phyloP scores from a whole-genome alignment of 305 asterid genomes.

The Solanum hybrid region DNA sequence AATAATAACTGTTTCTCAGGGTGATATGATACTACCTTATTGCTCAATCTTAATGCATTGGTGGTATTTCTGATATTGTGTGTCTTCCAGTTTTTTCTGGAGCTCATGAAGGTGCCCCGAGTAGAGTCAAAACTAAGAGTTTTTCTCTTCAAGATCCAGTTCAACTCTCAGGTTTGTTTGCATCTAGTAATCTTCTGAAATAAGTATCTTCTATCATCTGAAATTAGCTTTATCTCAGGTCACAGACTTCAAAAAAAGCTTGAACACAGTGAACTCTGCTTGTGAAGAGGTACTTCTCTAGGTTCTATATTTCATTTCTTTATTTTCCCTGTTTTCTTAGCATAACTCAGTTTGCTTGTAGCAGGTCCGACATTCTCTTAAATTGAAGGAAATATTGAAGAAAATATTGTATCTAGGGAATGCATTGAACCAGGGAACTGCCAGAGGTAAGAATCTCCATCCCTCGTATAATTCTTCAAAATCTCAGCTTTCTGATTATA shows the following conservation, averaged over 20 bases:
- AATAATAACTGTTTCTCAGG: not conserved
- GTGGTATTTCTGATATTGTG: not conserved
- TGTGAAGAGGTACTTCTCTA: slow-evolving; percentile 71
- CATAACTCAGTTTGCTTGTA: slow-evolving; percentile 7
- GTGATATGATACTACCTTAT: not conserved
- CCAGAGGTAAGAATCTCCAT: slow-evolving; percentile 52
- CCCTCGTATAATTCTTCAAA: not conserved
- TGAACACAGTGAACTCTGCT: slow-evolving; percentile 61
- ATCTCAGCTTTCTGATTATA: not conserved
- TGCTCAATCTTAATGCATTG: not conserved
- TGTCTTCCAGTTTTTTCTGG: slow-evolving; percentile 76
- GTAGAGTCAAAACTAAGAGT: slow-evolving; percentile 84
- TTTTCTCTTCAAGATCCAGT: slow-evolving; percentile 92
- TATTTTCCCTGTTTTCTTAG: not conserved
- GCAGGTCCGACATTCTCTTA: slow-evolving; percentile 72
- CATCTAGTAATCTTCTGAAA: slow-evolving; percentile 12
- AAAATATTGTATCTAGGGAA: slow-evolving; percentile 76
- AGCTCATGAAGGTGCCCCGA: slow-evolving; percentile 98
- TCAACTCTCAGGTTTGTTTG: slow-evolving; percentile 74
- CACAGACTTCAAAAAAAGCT: slow-evolving; percentile 66
- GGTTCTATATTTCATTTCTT: not conserved
- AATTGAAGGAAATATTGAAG: slow-evolving; percentile 75
- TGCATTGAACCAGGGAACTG: slow-evolving; percentile 91
- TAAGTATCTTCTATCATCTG: slow-evolving; percentile 12
- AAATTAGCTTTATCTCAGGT: slow-evolving; percentile 38